Evolutionary conservation across 2,329 filamentous ascomycete species (phyloP), one percentile per base, ranked within the genome.

Genomic region (Exophiala viscosa): DNA sequence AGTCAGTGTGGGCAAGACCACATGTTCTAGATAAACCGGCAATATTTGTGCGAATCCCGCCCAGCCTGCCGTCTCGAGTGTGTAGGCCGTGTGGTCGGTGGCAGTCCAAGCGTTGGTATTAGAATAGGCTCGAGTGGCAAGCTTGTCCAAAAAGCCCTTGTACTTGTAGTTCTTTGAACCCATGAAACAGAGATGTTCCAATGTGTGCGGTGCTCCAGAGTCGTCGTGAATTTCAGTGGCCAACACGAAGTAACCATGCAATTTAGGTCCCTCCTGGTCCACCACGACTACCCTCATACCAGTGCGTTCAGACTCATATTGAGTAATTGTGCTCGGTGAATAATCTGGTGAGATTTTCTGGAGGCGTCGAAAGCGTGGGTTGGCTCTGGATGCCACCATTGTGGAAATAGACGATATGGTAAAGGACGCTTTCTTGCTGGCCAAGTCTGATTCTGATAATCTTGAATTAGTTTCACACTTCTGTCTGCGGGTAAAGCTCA

Each of bases 151-250:
- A 36, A 99, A 84, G 1, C 93, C 93, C 70, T 97, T 97, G 76
- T 95, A 97, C 55, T 82, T 86, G 69, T 96, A 97, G 67, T 81
- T 95, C 68, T 88, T 90, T 18, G 93, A 97, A 23, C 93, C 93
- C 86, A 91, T 90, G 67, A 91, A 92, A 59, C 88, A 77, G 11
- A 92, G 73, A 68, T 91, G 87, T 71, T 92, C 87, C n/a, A 92
- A 76, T 0, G 88, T 91, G 66, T 92, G 88, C 4, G 88, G 93
- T 11, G 93, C 88, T 36, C 93, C 93, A 9, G 92, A 97, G 69
- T 99, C 90, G 73, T 99, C 93, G 64, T 95, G 87, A 63, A 99
- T 97, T 72, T 99, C 93, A 2, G 93, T 99, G 32, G 93, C 93
- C 48, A 99, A 80, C 32, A 91, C 87, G 71, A 99, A 99, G 72